A percentile compares a stretch with the other conserved stretches of the same genome.
These are phyloP conservation scores for Pleodorina starrii DNA, from an alignment of 139 green algal genomes.

Conservation along the genomic window DNA sequence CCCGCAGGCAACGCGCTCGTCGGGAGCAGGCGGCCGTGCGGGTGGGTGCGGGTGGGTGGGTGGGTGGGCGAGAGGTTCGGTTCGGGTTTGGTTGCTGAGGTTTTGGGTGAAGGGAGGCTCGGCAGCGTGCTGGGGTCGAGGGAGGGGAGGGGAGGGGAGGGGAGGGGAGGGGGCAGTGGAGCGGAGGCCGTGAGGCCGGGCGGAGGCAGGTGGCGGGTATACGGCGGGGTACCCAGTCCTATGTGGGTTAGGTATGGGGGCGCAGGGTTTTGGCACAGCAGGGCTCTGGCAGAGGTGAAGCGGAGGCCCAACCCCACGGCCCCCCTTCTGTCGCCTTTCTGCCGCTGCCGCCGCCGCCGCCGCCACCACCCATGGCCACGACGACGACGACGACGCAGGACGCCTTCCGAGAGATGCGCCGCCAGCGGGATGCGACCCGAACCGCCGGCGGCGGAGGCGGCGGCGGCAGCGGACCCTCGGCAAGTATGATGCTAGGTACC, in stretches of 20 bases:
- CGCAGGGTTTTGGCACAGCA: no score
- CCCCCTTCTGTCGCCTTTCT: not conserved
- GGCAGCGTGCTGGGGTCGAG: no score
- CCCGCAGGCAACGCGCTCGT: not conserved
- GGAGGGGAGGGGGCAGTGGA: no score
- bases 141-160: no score
- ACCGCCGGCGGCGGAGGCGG: not conserved
- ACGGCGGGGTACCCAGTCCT: no score
- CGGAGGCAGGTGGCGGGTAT: no score
- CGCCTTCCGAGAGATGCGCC: not conserved
- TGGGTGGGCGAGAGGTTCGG: not conserved
- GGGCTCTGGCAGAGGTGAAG: no score
- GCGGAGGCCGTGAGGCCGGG: no score
- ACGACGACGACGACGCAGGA: not conserved
- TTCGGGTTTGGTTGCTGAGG: not conserved
- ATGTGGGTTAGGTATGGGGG: no score
- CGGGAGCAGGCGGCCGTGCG: slow-evolving; percentile 37
- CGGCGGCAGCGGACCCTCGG: not conserved
- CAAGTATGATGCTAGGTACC: not conserved
- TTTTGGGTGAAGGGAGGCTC: no score
- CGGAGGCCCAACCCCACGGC: no score
- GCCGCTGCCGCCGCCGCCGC: not conserved
- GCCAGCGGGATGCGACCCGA: not conserved
- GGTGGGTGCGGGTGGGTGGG: not conserved
- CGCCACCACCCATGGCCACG: not conserved